phyloP scores from a whole-genome alignment of 2,329 filamentous ascomycete genomes.

The Westerdykella aurantiaca region DNA sequence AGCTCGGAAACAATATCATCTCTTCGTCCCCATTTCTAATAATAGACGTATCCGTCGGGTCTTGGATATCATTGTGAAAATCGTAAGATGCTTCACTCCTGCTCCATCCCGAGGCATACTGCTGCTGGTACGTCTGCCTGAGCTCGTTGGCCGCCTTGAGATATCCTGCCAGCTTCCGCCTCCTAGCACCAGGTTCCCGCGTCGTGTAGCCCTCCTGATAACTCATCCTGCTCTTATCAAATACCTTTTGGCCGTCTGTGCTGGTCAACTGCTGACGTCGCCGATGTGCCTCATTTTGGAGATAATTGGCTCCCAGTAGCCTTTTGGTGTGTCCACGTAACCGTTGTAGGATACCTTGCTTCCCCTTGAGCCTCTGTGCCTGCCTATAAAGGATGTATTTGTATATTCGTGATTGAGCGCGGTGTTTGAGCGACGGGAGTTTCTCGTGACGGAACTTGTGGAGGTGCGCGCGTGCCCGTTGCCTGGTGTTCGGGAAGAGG shows the following conservation, averaged over 20 bases:
- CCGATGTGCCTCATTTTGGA: conserved; percentile 30
- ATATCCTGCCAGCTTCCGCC: conserved; percentile 71
- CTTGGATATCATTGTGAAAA: conserved; percentile 31
- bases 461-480: conserved; percentile 60
- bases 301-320: conserved; percentile 20
- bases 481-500: conserved; percentile 59
- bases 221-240: conserved; percentile 20
- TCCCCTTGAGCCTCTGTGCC: conserved; percentile 24
- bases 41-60: conserved; percentile 67
- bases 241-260: conserved; percentile 17
- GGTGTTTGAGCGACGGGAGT: conserved; percentile 63
- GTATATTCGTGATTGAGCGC: conserved; percentile 71
- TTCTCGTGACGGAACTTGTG: conserved; percentile 68
- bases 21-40: conserved; percentile 76
- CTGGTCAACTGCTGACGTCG: conserved; percentile 30
- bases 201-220: conserved; percentile 36
- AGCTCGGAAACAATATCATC: conserved; percentile 92
- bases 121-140: conserved; percentile 59
- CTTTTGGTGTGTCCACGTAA: conserved; percentile 30
- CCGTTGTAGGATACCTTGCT: conserved; percentile 25
- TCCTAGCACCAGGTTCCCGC: conserved; percentile 61
- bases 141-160: conserved; percentile 67
- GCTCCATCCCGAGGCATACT: conserved; percentile 47
- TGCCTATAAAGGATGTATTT: conserved; percentile 64
- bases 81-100: conserved; percentile 41